Base-by-base conservation (phyloP, 2,329 filamentous ascomycete genomes). In the Chrysoporthe puriensis region DNA sequence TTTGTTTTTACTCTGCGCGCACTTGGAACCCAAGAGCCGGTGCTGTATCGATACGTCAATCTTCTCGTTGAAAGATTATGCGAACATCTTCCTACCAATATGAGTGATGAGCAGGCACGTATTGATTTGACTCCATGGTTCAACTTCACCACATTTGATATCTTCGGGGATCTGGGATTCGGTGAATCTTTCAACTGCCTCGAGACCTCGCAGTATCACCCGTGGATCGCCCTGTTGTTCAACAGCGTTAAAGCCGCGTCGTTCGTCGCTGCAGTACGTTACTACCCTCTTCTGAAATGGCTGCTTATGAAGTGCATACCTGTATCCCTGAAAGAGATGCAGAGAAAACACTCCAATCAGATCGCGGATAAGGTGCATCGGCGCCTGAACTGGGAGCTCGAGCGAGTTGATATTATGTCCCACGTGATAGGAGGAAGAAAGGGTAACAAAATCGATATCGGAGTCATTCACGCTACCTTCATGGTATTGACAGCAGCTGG, bases 121-220 rank as follows among this genome's bases (percentile, higher is more conserved):
- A 18, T 67, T 6, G 61, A 69, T 21, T 46, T 67, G 18, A 14
- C 11, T 3, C 34, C 54, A 0, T 79, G 77, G 76, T 77, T 72
- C 68, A 76, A 77, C 50, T 79, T 74, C 70, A 67, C 75, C 0
- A 74, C 77, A 1, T 80, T 81, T 69, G 79, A 80, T 70, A 73
- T 80, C 34, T 75, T 80, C 50, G 80, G 80, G 16, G 81, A 83
- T 66, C 73, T 84, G 42, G 77, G 79, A 0, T 83, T 83, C 69
- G 81, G 80, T 2, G 78, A 82, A 64, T 76, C 78, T 1, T 82
- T 81, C 70, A 73, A 74, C 21, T 76, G 74, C 64, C 71, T 80
- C 2, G 66, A 74, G 48, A 71, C 72, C 40, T 75, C 74, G 64
- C 46, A 36, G 52, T 73, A 72, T 40, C 69, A 73, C 43, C 74